Conservation (phyloP, 805 yeast genomes). For the Saturnispora dispora region DNA sequence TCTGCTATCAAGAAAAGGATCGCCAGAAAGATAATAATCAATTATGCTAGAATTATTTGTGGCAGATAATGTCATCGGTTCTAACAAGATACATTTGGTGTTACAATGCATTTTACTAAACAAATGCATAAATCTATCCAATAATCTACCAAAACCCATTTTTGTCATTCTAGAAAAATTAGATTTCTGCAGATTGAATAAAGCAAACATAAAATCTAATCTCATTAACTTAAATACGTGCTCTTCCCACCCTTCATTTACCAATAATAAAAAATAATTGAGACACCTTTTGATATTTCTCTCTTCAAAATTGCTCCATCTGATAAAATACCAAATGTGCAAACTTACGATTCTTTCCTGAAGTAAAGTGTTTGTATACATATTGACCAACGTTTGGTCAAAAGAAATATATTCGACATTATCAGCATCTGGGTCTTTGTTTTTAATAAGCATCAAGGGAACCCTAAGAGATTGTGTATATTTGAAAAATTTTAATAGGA, state of each 20-base stretch:
- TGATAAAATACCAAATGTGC: conserved; percentile 50
- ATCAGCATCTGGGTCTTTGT: conserved; percentile 13
- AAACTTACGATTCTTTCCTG: conserved; percentile 56
- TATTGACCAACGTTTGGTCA: neutral
- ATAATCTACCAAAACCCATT: conserved; percentile 54
- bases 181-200: conserved; percentile 45
- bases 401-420: conserved; percentile 11
- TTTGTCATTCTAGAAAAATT: conserved; percentile 41
- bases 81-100: conserved; percentile 50
- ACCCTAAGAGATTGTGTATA: conserved; percentile 46
- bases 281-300: conserved; percentile 54
- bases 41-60: conserved; percentile 38
- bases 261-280: conserved; percentile 60
- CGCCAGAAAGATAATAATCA: conserved; percentile 56
- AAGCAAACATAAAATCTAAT: conserved; percentile 59
- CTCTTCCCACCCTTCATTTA: conserved; percentile 41
- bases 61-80: conserved; percentile 50
- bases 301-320: conserved; percentile 54
- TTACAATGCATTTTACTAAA: conserved; percentile 38
- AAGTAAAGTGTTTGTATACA: conserved; percentile 37
- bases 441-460: conserved; percentile 21
- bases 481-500: conserved; percentile 59
- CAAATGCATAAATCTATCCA: conserved; percentile 55
- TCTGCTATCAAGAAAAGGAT: conserved; percentile 29
- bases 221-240: conserved; percentile 48